Evolutionary conservation across 2,329 filamentous ascomycete genomes (phyloP).

Genomic region (Botrytis fragariae): DNA sequence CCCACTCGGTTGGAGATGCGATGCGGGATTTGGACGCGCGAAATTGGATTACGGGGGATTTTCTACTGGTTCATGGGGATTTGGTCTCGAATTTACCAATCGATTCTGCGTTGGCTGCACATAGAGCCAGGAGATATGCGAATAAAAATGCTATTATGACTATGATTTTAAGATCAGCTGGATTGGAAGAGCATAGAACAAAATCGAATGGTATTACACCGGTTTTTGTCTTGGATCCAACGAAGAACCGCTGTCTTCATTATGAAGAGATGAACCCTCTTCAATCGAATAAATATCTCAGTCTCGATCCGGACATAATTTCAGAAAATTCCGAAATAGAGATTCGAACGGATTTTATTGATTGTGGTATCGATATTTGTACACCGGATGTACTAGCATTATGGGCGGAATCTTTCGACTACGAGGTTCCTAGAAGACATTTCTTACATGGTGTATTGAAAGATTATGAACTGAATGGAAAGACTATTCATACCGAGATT

Average conservation of each 20-base stretch:
- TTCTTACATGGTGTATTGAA: constrained; percentile 92
- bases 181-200: constrained; percentile 66
- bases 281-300: constrained; percentile 62
- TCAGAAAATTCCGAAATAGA: constrained; percentile 72
- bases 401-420: constrained; percentile 98
- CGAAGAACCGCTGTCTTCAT: constrained; percentile 78
- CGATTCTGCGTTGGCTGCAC: constrained; percentile 72
- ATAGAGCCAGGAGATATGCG: constrained; percentile 74
- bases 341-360: constrained; percentile 82
- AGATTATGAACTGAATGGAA: constrained; percentile 94
- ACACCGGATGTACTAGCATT: constrained; percentile 91
- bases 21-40: constrained; percentile 90
- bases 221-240: constrained; percentile 81
- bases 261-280: constrained; percentile 86
- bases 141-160: constrained; percentile 99
- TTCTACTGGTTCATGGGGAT: constrained; percentile 89
- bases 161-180: constrained; percentile 79
- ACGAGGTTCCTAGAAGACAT: constrained; percentile 82
- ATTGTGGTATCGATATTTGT: constrained; percentile 95
- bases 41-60: constrained; percentile 82
- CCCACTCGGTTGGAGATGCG: constrained; percentile 86
- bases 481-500: constrained; percentile 92
- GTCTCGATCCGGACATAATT: constrained; percentile 77
- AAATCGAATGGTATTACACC: constrained; percentile 74
- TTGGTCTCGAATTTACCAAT: constrained; percentile 86